A percentile compares a stretch with the other conserved stretches of the same genome.
phyloP scores from a whole-genome alignment of 1,284 basidiomycete genomes.

The Tilletia indica region DNA sequence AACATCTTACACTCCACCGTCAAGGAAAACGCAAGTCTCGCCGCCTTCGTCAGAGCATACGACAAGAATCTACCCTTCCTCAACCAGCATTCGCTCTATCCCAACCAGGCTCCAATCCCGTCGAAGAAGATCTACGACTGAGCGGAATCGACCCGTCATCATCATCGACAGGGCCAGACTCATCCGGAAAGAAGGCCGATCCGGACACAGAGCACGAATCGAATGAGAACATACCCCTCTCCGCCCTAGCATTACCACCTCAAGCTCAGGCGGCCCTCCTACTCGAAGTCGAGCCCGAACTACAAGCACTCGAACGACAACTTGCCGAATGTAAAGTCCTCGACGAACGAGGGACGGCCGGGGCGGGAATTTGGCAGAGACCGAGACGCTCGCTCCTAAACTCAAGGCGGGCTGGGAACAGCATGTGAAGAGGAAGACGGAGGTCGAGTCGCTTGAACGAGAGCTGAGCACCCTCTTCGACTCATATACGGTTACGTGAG shows the following conservation, averaged over 20 bases:
- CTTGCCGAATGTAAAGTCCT: conserved; percentile 14
- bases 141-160: background rate
- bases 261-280: conserved; percentile 13
- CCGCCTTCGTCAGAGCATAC: conserved; percentile 12
- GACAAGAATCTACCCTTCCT: conserved; percentile 8
- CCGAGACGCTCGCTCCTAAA: conserved; percentile 3
- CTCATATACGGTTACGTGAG: conserved; percentile 5
- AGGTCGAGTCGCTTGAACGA: conserved; percentile 4
- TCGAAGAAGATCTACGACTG: conserved; percentile 9
- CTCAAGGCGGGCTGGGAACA: background rate
- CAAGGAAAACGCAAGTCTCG: conserved; percentile 14
- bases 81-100: background rate
- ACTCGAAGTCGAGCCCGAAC: conserved; percentile 5
- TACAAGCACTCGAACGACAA: background rate
- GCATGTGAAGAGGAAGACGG: conserved; percentile 5
- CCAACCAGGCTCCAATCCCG: conserved; percentile 1
- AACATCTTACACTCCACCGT: conserved; percentile 7
- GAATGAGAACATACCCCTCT: background rate
- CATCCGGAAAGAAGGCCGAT: too few relatives aligned
- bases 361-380: background rate
- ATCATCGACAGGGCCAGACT: background rate
- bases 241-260: conserved; percentile 5
- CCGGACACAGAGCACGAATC: background rate
- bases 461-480: background rate
- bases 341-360: background rate